A percentile compares a stretch with the other conserved stretches of the same genome.
Conservation (phyloP, 495 filamentous ascomycete genomes). For the Aspergillus sclerotioniger region DNA sequence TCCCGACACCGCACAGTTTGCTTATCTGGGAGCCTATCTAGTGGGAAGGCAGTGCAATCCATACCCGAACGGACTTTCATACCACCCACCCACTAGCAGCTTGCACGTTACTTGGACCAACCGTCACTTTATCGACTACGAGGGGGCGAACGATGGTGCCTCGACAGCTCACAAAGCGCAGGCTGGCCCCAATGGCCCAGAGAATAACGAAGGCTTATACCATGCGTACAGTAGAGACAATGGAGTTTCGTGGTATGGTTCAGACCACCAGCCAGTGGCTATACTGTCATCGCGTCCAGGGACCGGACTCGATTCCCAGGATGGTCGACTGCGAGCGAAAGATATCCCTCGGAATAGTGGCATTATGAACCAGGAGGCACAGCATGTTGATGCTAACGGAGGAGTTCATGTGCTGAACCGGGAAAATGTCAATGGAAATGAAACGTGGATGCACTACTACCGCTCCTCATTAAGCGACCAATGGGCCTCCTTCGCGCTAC, state of each 20-base stretch:
- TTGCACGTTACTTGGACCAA: conserved; percentile 7
- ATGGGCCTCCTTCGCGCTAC: not conserved
- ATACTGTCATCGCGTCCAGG: not conserved
- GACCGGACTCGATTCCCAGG: not conserved
- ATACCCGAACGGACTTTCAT: conserved; percentile 6
- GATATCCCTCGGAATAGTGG: conserved; percentile 5
- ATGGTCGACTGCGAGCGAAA: not conserved
- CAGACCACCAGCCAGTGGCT: not conserved
- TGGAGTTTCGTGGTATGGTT: not conserved
- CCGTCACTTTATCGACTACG: conserved; percentile 4
- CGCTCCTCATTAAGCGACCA: not conserved
- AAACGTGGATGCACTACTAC: conserved; percentile 2
- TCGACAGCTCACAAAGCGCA: conserved; percentile 7
- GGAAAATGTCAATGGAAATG: not conserved
- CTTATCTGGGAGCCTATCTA: not conserved
- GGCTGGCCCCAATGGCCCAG: conserved; percentile 3
- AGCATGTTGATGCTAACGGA: not conserved
- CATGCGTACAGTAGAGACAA: not conserved
- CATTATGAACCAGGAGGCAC: conserved; percentile 8
- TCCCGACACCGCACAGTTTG: not conserved
- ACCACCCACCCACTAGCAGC: not conserved
- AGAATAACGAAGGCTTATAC: conserved; percentile 8
- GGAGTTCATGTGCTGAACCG: conserved; percentile 8
- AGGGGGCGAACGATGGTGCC: not conserved
- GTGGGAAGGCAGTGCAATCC: not conserved